Evolutionary conservation across 2,329 filamentous ascomycete genomes (phyloP), one percentile per base, ranked within the genome.

Genomic region (Aspergillus flavus): DNA sequence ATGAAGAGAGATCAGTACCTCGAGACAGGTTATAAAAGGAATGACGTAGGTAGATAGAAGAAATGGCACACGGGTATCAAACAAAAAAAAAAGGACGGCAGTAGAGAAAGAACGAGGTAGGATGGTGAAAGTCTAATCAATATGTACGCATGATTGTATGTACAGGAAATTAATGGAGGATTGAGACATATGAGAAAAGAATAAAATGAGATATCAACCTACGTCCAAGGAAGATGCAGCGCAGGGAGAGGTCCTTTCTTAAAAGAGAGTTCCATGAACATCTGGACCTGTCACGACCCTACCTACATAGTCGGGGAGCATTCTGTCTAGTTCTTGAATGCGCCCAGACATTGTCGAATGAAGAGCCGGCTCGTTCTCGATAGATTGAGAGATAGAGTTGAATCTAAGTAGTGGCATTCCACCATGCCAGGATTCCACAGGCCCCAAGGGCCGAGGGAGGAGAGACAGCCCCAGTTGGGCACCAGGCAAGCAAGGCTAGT

Each of bases 341-440:
- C 64, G 59, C 60, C 57, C 34, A 46, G 57, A 59, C 66, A 68
- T 60, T 41, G 57, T 61, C 64, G 63, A 69, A 68, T 64, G 55
- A 64, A 52, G 57, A 61, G 58, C 43, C 48, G 52, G 30, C 57
- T 66, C 64, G 62, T 66, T 68, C 68, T 63, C 63, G 66, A 68
- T 70, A 68, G 65, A 66, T 68, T 64, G 63, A 58, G 48, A 57
- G 64, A 70, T 69, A 69, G 61, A 67, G 65, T 68, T 69, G 66
- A 59, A 62, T 66, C 64, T 67, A 70, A 63, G 61, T 57, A 66
- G 59, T 61, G 61, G 57, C 55, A 65, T 64, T 64, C 55, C 64
- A 58, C 58, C 46, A 66, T 60, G 50, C 64, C 50, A 63, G 64
- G 67, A 64, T 64, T 62, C 23, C 58, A 39, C 62, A 50, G 61